A percentile compares a stretch with the other conserved stretches of the same genome.
phyloP scores from a whole-genome alignment of 1,139 yeast species.

The Debaryomyces singareniensis region DNA sequence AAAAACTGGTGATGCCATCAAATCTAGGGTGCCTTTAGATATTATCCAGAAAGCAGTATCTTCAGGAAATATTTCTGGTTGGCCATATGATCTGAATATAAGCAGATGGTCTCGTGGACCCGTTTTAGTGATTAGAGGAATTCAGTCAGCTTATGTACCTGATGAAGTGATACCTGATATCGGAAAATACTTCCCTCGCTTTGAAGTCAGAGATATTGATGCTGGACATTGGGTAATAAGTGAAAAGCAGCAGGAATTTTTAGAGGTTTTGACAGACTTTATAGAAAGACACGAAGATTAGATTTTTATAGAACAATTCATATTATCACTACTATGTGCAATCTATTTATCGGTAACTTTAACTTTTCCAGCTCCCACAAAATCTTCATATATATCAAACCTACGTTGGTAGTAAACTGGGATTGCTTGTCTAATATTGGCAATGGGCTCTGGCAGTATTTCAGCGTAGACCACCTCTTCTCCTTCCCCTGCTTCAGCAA shows the following conservation, averaged over 20 bases:
- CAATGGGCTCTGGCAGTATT: slow-evolving; percentile 15
- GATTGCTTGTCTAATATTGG: slow-evolving; percentile 15
- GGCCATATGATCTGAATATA: slow-evolving; percentile 62
- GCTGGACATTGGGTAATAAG: slow-evolving; percentile 92
- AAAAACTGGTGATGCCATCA: slow-evolving; percentile 28
- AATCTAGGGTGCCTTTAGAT: slow-evolving; percentile 64
- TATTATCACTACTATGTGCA: no score
- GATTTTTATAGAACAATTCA: no score
- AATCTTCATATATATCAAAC: slow-evolving; percentile 19
- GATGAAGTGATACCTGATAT: slow-evolving; percentile 76
- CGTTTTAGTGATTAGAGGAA: slow-evolving; percentile 72
- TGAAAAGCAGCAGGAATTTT: slow-evolving; percentile 69
- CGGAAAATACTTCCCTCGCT: slow-evolving; percentile 74
- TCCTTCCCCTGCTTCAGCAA: slow-evolving; percentile 43
- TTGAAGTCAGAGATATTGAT: slow-evolving; percentile 66
- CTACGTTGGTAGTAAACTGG: slow-evolving; percentile 20
- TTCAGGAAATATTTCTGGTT: slow-evolving; percentile 59
- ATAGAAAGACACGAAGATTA: slow-evolving; percentile 51
- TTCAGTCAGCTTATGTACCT: slow-evolving; percentile 70
- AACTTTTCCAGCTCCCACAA: slow-evolving; percentile 26
- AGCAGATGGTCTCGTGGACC: slow-evolving; percentile 62
- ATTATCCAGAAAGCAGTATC: slow-evolving; percentile 59
- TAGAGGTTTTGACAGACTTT: slow-evolving; percentile 51
- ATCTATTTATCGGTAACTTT: slow-evolving; percentile 31
- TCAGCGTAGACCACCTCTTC: slow-evolving; percentile 21